Conservation (phyloP, 2,329 filamentous ascomycete genomes). For the Akanthomyces dipterigenus region DNA sequence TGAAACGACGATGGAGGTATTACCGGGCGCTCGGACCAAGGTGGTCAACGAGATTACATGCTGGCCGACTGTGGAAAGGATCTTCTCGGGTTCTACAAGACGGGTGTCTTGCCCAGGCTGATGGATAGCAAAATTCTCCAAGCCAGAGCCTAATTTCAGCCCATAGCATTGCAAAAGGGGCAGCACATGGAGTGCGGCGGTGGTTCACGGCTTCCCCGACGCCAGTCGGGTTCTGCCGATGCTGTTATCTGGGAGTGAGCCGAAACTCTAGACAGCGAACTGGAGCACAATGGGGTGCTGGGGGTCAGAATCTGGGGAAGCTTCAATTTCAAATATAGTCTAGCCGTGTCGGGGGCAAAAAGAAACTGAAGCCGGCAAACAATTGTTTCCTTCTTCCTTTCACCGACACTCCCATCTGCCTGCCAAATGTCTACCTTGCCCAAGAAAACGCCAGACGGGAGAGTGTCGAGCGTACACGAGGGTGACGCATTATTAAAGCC, state of each 20-base stretch:
- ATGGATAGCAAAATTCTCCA: too few relatives aligned
- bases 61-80: too few relatives aligned
- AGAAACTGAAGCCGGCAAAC: background rate
- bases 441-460: background rate
- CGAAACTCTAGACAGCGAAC: background rate
- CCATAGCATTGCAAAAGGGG: too few relatives aligned
- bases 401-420: background rate
- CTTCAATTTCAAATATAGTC: background rate
- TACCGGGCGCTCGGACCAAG: too few relatives aligned
- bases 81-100: too few relatives aligned
- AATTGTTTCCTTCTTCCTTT: background rate
- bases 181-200: too few relatives aligned
- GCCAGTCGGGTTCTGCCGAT: conserved; percentile 1
- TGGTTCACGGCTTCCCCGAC: background rate
- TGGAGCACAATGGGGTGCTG: too few relatives aligned
- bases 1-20: too few relatives aligned
- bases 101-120: too few relatives aligned
- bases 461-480: background rate
- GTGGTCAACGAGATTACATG: too few relatives aligned
- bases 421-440: background rate
- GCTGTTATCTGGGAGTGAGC: background rate
- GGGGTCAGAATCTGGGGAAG: background rate
- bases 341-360: background rate
- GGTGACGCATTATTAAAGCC: background rate
- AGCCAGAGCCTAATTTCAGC: too few relatives aligned